Base-by-base conservation (phyloP, 495 filamentous ascomycete genomes). In the Sordaria brevicollis region DNA sequence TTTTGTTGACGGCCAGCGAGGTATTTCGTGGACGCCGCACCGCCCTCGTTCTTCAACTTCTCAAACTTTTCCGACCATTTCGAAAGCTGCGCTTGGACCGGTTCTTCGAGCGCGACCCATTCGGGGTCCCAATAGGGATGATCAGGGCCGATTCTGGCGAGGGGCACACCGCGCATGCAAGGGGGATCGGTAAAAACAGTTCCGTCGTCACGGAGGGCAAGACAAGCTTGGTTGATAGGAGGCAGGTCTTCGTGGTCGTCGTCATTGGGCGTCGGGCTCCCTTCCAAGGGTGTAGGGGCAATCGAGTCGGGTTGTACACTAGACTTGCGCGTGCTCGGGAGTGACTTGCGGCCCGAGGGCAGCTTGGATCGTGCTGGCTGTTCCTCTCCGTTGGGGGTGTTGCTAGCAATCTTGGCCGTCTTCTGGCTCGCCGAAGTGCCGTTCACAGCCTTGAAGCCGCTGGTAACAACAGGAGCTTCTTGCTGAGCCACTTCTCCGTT, bases 51-150 rank as follows among this genome's bases (percentile, higher is more conserved):
- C 4, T 70, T 68, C 11, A 77, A 41, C 31, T 76, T 67, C 36
- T 80, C 80, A 38, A 75, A 76, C 72, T 79, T 81, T 1, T 78
- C 77, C 17, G 72, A 75, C 78, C 82, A 82, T 66, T 79, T 79
- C 31, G 75, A 70, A 0, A 82, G 73, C 34, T 74, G 69, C 0
- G 79, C 71, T 29, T 73, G 70, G 19, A 84, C 76, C 0, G 74
- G 37, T 5, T 65, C 65, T 49, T 81, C 79, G 36, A 84, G 69
- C 15, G 77, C 69, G 10, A 72, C 69, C 83, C 83, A 85, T 39
- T 81, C 76, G 0, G 74, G 69, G 13, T 84, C 82, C 83, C 83
- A 85, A 67, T 84, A 84, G 7, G 79, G 79, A 35, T 85, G 79
- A 17, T 69, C 71, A 1, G 75, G 73, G 38, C 74, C 70, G 68